phyloP scores from a whole-genome alignment of 768 basidiomycete genomes.

The Leccinum boreale region DNA sequence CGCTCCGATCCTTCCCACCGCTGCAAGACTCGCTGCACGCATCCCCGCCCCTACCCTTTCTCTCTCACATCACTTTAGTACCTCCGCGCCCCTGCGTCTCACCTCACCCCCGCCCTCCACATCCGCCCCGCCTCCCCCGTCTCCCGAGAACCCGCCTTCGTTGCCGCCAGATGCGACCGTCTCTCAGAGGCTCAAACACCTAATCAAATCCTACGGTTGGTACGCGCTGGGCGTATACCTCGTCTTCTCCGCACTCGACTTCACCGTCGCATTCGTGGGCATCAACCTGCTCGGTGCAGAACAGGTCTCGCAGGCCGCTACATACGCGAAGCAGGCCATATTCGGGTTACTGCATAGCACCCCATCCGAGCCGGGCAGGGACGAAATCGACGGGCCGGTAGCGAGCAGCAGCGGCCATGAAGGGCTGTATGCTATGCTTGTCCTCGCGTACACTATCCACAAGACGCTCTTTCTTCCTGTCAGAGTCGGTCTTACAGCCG shows the following conservation, averaged over 20 bases:
- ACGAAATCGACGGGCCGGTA: constrained; percentile 52
- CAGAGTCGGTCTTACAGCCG: constrained; percentile 84
- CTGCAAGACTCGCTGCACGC: constrained; percentile 35
- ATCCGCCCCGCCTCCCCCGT: constrained; percentile 14
- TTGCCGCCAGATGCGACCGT: constrained; percentile 53
- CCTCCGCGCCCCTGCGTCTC: constrained; percentile 44
- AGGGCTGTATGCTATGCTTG: constrained; percentile 87
- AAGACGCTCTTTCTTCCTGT: constrained; percentile 91
- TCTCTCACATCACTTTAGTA: constrained; percentile 44
- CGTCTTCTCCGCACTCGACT: constrained; percentile 71
- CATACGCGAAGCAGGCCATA: constrained; percentile 51
- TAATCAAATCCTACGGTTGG: constrained; percentile 93
- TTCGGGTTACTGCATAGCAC: constrained; percentile 44
- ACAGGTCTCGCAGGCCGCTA: constrained; percentile 69
- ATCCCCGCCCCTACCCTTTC: constrained; percentile 14
- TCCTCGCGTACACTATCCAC: constrained; percentile 93
- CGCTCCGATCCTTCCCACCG: constrained; percentile 48
- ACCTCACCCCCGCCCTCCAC: constrained; percentile 28
- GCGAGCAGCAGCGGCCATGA: constrained; percentile 48
- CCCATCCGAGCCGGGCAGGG: constrained; percentile 63
- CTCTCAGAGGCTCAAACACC: constrained; percentile 70
- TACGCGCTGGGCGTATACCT: constrained; percentile 92
- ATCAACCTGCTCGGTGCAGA: constrained; percentile 90
- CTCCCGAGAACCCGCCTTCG: constrained; percentile 10
- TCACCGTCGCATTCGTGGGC: constrained; percentile 77